Base-by-base conservation (phyloP, 208 protist genomes). In the Crithidia brevicula region DNA sequence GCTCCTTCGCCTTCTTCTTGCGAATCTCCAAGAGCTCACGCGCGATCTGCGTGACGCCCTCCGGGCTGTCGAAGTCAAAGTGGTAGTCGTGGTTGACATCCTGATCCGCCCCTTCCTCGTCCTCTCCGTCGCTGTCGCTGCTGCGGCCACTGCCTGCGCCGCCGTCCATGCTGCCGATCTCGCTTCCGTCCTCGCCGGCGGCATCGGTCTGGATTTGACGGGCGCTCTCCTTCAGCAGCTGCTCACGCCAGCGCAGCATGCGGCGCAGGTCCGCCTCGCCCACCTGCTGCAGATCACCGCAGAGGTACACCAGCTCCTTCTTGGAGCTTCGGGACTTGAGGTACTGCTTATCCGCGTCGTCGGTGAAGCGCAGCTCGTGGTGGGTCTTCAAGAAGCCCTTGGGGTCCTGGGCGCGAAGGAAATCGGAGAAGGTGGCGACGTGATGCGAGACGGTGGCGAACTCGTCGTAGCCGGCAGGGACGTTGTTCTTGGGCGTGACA, bases 201-300 rank as follows among this genome's bases (percentile, higher is more conserved):
- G 40, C 71, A 27, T 69, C 36, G n/a, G 46, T 59, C 20, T 58
- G 70, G 30, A 53, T 36, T 33, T 54, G 43, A n/a, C 43, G 53
- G 18, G 79, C 76, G 49, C 88, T 75, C 72, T 97, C 86, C 10
- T 76, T 64, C 18, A 89, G 62, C 45, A 98, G 86, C 52, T 89
- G 78, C 38, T 96, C 86, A 7, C 95, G 88, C 98, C 98, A 99
- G 34, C 96, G 95, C 34, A 99, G 79, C 50, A 99, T 76, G 4
- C 79, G 83, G 43, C 88, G 89, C 27, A 98, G 82, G 62, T 99
- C 98, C 8, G 73, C 86, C 81, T 98, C 96, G 56, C 97, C 92
- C 16, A 99, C 85, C 46, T 99, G 92, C 58, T 97, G 89, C 5
- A 99, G 72, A 77, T 99, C 98, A 2, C 81, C 81, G 65, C 86